Percentiles rank a stretch among this genome's conserved stretches.
Evolutionary conservation across 1,139 yeast species (phyloP).

Genomic region (Yarrowia galli): DNA sequence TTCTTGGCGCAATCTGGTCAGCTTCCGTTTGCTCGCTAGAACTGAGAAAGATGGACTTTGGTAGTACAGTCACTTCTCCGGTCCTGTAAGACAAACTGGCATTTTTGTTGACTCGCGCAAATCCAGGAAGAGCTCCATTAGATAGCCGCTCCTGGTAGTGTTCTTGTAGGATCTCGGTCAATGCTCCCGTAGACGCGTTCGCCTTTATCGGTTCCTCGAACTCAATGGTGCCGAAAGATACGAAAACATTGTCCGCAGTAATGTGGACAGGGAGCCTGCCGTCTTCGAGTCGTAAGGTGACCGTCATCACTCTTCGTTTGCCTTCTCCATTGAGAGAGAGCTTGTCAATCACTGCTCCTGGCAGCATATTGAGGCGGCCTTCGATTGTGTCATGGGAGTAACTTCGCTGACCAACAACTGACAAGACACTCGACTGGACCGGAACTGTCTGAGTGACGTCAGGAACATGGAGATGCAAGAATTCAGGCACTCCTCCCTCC

Average conservation of each 20-base stretch:
- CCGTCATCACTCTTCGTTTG: slow-evolving; percentile 14
- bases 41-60: slow-evolving; percentile 11
- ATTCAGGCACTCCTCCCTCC: slow-evolving; percentile 5
- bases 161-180: background rate
- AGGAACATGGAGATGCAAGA: slow-evolving; percentile 38
- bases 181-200: background rate
- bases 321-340: background rate
- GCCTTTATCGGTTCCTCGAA: background rate
- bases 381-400: slow-evolving; percentile 35
- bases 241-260: background rate
- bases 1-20: slow-evolving; percentile 34
- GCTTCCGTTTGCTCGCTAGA: background rate
- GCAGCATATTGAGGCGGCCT: slow-evolving; percentile 17
- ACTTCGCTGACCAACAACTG: slow-evolving; percentile 32
- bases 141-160: slow-evolving; percentile 8
- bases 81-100: slow-evolving; percentile 3
- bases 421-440: slow-evolving; percentile 5
- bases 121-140: slow-evolving; percentile 28
- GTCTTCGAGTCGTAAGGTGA: background rate
- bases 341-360: background rate
- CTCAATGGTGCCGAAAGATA: slow-evolving; percentile 22
- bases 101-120: slow-evolving; percentile 6
- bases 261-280: slow-evolving; percentile 8
- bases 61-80: slow-evolving; percentile 11
- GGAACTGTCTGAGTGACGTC: slow-evolving; percentile 39